phyloP scores from a whole-genome alignment of 1,284 basidiomycete species.

The Sphaerobolus stellatus region DNA sequence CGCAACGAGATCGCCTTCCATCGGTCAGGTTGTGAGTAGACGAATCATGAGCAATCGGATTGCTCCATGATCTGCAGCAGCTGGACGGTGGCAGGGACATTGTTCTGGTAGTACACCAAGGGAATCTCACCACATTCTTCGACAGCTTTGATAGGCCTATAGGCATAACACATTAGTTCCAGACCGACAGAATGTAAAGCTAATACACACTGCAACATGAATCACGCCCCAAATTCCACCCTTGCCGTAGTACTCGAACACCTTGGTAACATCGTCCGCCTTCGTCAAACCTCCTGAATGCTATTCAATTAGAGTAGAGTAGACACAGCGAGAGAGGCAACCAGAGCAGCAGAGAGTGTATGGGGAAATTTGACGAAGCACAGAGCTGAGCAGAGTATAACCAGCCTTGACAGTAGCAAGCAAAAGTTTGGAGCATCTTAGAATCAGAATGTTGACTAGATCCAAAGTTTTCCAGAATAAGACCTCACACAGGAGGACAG shows the following conservation, averaged over 20 bases:
- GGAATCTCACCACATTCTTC: conserved; percentile 97
- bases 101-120: conserved; percentile 89
- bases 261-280: conserved; percentile 63
- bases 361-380: no score
- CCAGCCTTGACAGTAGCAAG: no score
- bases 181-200: background rate
- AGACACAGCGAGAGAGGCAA: no score
- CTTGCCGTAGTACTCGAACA: conserved; percentile 84
- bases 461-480: no score
- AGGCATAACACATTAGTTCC: background rate
- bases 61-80: conserved; percentile 86
- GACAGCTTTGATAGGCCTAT: conserved; percentile 95
- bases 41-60: conserved; percentile 80
- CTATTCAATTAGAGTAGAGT: no score
- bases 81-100: conserved; percentile 81
- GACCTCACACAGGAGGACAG: no score
- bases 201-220: conserved; percentile 78
- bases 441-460: no score
- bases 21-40: conserved; percentile 81
- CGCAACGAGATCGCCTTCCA: conserved; percentile 86
- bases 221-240: conserved; percentile 98
- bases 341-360: no score
- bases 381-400: no score
- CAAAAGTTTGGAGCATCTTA: no score
- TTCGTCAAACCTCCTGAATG: conserved; percentile 74